Evolutionary conservation across 495 filamentous ascomycete species (phyloP).

Genomic region (Penicillium macrosclerotiorum): DNA sequence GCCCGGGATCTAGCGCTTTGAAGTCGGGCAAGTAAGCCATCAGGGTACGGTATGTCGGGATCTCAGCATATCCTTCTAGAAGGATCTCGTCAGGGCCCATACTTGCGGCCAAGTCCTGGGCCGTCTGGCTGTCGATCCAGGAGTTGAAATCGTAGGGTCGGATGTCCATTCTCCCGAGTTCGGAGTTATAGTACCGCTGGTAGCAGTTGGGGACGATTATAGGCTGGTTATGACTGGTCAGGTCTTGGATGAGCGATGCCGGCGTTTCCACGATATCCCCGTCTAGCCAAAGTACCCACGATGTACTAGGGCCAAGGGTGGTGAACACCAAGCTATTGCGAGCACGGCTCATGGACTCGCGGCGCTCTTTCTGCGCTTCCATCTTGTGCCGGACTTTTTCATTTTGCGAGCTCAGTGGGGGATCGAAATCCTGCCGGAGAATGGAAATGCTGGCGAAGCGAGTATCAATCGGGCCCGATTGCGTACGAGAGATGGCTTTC

Average conservation of each 20-base stretch:
- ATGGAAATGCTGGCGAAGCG: slow-evolving; percentile 92
- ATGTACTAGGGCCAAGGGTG: slow-evolving; percentile 88
- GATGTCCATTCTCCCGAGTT: slow-evolving; percentile 64
- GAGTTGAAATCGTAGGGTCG: slow-evolving; percentile 96
- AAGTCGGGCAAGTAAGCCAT: slow-evolving; percentile 81
- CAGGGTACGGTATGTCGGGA: slow-evolving; percentile 84
- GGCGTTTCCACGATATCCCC: slow-evolving; percentile 91
- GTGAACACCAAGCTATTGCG: slow-evolving; percentile 94
- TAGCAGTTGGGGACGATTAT: slow-evolving; percentile 95
- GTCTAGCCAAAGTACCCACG: slow-evolving; percentile 97
- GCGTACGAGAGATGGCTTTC: slow-evolving; percentile 77
- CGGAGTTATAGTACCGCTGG: slow-evolving; percentile 77
- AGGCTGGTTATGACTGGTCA: slow-evolving; percentile 79
- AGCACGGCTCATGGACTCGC: slow-evolving; percentile 88
- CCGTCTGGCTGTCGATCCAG: slow-evolving; percentile 84
- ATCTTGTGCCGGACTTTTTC: slow-evolving; percentile 90
- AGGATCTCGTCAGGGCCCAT: slow-evolving; percentile 93
- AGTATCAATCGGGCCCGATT: slow-evolving; percentile 71
- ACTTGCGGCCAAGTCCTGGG: slow-evolving; percentile 66
- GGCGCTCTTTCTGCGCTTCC: slow-evolving; percentile 77
- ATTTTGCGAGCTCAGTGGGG: slow-evolving; percentile 72
- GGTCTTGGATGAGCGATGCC: slow-evolving; percentile 81
- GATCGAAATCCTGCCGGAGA: slow-evolving; percentile 91
- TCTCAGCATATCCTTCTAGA: slow-evolving; percentile 86
- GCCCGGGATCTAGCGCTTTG: slow-evolving; percentile 51